These are phyloP conservation scores for Penicillium sp. DNA, from an alignment of 2,329 filamentous ascomycete genomes.

Conservation along the genomic window DNA sequence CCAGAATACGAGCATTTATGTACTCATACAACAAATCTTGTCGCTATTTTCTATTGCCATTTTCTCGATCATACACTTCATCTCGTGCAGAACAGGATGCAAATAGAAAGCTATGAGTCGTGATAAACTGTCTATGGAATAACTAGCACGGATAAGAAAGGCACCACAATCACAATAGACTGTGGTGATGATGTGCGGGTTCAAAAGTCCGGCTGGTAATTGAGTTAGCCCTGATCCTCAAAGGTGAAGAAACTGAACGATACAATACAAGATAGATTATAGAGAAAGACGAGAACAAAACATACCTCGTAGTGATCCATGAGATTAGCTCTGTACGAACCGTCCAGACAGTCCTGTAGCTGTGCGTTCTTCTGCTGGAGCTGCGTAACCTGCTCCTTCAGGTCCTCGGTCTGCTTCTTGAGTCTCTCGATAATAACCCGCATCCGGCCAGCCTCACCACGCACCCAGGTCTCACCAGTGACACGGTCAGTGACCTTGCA, in stretches of 20 bases:
- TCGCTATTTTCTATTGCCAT: not conserved
- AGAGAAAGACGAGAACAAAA: not conserved
- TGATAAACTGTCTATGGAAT: not conserved
- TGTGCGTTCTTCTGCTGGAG: slow-evolving; percentile 3
- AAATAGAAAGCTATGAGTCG: not conserved
- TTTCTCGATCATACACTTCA: not conserved
- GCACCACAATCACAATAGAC: not conserved
- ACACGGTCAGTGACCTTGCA: slow-evolving; percentile 28
- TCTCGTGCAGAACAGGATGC: not conserved
- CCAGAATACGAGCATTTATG: not conserved
- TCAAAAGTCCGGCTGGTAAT: not conserved
- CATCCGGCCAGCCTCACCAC: slow-evolving; percentile 20
- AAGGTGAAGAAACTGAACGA: not conserved
- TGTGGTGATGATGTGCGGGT: not conserved
- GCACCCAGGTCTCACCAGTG: slow-evolving; percentile 17
- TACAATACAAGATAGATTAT: no score
- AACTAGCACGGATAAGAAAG: not conserved
- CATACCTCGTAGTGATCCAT: not conserved
- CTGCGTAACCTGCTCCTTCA: slow-evolving; percentile 3
- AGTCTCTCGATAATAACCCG: slow-evolving; percentile 12
- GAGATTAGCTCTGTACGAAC: not conserved
- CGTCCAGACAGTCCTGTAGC: not conserved
- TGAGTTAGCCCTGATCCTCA: not conserved
- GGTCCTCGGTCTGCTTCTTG: not conserved
- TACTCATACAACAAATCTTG: not conserved